Conservation (phyloP, 2,329 filamentous ascomycete species). For the Trichophyton equinum region DNA sequence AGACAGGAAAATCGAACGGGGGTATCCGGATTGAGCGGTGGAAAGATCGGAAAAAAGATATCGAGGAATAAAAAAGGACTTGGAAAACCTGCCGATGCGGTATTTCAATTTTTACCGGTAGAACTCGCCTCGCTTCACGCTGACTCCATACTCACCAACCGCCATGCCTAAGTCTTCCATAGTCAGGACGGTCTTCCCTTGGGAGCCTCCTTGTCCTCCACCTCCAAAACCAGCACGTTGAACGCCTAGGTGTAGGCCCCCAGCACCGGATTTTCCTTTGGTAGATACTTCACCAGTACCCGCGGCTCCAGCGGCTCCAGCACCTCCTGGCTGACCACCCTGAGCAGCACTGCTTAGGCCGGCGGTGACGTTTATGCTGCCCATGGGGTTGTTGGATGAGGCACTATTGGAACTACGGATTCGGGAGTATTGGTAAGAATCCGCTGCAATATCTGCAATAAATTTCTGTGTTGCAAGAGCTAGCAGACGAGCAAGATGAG, state of each 20-base stretch:
- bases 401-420: conserved; percentile 85
- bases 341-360: conserved; percentile 43
- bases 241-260: conserved; percentile 50
- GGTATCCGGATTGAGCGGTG: not conserved
- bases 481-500: conserved; percentile 79
- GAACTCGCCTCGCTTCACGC: conserved; percentile 94
- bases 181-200: conserved; percentile 86
- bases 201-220: conserved; percentile 65
- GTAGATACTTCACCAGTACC: conserved; percentile 32
- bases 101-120: conserved; percentile 52
- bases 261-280: conserved; percentile 36
- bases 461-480: conserved; percentile 98
- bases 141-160: conserved; percentile 93
- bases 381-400: conserved; percentile 83
- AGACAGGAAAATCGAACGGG: not conserved
- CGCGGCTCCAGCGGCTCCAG: conserved; percentile 35
- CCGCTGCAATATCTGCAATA: conserved; percentile 90
- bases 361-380: conserved; percentile 59
- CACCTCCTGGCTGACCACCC: conserved; percentile 24
- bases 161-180: conserved; percentile 99
- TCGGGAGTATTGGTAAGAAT: conserved; percentile 94
- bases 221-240: conserved; percentile 74
- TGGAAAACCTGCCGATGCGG: not conserved
- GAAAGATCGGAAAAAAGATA: not conserved
- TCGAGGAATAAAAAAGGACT: not conserved